Evolutionary conservation across 148 eudicot genomes (phyloP).

Genomic region (Hydrangea macrophylla): DNA sequence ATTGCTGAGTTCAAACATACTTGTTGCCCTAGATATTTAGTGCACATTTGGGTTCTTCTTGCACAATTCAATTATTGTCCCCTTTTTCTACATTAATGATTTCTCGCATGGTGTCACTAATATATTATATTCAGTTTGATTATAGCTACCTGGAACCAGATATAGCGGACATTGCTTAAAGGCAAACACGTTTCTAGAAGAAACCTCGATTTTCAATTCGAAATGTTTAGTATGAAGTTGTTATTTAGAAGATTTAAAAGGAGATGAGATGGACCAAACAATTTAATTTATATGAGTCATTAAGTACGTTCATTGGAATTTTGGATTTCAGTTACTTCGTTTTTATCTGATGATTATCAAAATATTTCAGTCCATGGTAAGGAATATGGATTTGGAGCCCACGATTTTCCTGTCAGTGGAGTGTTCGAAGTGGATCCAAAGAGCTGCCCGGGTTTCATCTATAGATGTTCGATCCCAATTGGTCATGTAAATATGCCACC

Average conservation of each 20-base stretch:
- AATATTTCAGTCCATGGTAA: conserved; percentile 63
- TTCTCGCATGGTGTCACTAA: not conserved
- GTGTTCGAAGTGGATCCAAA: conserved; percentile 89
- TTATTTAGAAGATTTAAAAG: not conserved
- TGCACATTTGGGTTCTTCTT: too few relatives aligned
- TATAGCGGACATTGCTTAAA: not conserved
- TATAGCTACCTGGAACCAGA: not conserved
- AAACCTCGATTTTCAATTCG: not conserved
- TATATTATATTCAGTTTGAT: not conserved
- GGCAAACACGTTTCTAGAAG: too few relatives aligned
- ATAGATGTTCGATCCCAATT: conserved; percentile 58
- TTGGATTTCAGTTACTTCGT: not conserved
- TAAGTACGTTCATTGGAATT: too few relatives aligned
- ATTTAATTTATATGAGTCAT: too few relatives aligned
- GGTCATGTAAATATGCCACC: conserved; percentile 61
- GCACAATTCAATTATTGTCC: too few relatives aligned
- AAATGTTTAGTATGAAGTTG: not conserved
- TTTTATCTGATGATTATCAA: conserved; percentile 9
- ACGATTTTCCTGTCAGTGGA: conserved; percentile 72
- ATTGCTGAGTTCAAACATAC: too few relatives aligned
- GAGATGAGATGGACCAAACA: too few relatives aligned
- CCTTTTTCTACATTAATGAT: not conserved
- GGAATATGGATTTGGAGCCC: conserved; percentile 94
- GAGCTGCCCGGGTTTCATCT: conserved; percentile 77
- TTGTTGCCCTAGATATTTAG: too few relatives aligned